Conservation (phyloP, 2,329 filamentous ascomycete species). For the Calonectria hongkongensis region DNA sequence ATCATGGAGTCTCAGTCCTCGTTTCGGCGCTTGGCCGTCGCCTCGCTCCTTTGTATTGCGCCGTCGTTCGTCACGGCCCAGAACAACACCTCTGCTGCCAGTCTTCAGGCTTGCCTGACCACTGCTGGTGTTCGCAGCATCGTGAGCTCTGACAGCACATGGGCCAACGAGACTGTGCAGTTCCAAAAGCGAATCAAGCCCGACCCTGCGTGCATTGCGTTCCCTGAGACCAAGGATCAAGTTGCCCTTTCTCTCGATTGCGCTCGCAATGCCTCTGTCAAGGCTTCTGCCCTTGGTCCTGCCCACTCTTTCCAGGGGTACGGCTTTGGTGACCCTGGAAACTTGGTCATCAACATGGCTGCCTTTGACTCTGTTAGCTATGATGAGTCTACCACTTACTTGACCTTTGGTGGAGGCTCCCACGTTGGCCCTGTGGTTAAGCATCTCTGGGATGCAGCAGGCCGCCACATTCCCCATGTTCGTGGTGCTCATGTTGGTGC, state of each 20-base stretch:
- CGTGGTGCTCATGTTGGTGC: slow-evolving; percentile 50
- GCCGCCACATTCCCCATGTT: slow-evolving; percentile 52
- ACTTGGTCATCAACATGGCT: slow-evolving; percentile 52
- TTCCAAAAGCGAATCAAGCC: slow-evolving; percentile 51
- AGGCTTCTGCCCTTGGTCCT: slow-evolving; percentile 49
- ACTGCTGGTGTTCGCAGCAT: slow-evolving; percentile 46
- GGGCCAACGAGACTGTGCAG: slow-evolving; percentile 41
- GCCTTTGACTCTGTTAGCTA: slow-evolving; percentile 51
- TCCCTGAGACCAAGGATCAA: slow-evolving; percentile 46
- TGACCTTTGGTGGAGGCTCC: slow-evolving; percentile 51
- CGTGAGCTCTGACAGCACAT: slow-evolving; percentile 46
- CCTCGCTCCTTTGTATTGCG: slow-evolving; percentile 37
- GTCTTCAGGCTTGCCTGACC: slow-evolving; percentile 42
- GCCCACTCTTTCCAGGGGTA: slow-evolving; percentile 51
- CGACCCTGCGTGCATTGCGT: slow-evolving; percentile 48
- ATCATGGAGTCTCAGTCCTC: slow-evolving; percentile 33
- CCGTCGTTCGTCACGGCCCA: slow-evolving; percentile 22
- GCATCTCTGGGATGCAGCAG: slow-evolving; percentile 52
- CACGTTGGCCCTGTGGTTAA: slow-evolving; percentile 51
- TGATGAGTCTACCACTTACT: slow-evolving; percentile 38
- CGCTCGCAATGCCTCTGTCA: slow-evolving; percentile 49
- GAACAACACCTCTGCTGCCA: slow-evolving; percentile 3
- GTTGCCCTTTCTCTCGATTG: slow-evolving; percentile 50
- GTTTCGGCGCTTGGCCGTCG: slow-evolving; percentile 36
- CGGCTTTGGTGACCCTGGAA: slow-evolving; percentile 46